Evolutionary conservation across 225 moss, liverwort and hornwort genomes (phyloP).

Genomic region (Sphagnum contortum): DNA sequence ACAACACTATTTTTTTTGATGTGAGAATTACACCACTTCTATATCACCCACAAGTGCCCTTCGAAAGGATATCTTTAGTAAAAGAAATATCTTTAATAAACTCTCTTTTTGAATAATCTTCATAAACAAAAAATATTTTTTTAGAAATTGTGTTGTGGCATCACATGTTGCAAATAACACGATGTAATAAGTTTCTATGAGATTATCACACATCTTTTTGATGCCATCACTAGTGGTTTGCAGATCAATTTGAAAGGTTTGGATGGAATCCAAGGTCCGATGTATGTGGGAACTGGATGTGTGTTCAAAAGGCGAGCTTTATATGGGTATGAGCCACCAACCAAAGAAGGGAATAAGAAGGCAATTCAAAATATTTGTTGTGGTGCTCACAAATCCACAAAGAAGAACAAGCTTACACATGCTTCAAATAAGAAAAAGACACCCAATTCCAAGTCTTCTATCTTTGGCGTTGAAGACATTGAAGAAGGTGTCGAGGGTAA

Average conservation of each 20-base stretch:
- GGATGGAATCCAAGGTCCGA: slow-evolving; percentile 90
- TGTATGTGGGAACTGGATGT: slow-evolving; percentile 97
- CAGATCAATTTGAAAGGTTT: slow-evolving; percentile 97
- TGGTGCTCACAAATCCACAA: slow-evolving; percentile 59
- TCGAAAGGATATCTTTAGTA: no score
- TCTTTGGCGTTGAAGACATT: slow-evolving; percentile 83
- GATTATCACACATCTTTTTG: not conserved
- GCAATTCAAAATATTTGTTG: slow-evolving; percentile 34
- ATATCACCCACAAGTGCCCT: no score
- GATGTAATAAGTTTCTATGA: not conserved
- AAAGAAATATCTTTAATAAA: no score
- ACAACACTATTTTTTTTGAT: slow-evolving; percentile 97
- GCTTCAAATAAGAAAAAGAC: slow-evolving; percentile 53
- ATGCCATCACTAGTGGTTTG: not conserved
- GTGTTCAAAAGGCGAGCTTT: slow-evolving; percentile 75
- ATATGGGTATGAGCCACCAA: slow-evolving; percentile 66
- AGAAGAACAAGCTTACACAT: slow-evolving; percentile 27
- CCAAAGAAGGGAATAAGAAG: slow-evolving; percentile 45
- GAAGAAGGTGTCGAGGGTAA: slow-evolving; percentile 68
- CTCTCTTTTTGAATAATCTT: no score
- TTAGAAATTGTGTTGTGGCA: no score
- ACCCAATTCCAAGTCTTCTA: slow-evolving; percentile 76
- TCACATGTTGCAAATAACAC: no score
- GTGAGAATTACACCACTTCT: slow-evolving; percentile 24
- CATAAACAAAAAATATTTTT: no score